A percentile compares a stretch with the other conserved stretches of the same genome.
Conservation (phyloP, 176 grass and related monocot genomes). For the Pontederia paniculata region DNA sequence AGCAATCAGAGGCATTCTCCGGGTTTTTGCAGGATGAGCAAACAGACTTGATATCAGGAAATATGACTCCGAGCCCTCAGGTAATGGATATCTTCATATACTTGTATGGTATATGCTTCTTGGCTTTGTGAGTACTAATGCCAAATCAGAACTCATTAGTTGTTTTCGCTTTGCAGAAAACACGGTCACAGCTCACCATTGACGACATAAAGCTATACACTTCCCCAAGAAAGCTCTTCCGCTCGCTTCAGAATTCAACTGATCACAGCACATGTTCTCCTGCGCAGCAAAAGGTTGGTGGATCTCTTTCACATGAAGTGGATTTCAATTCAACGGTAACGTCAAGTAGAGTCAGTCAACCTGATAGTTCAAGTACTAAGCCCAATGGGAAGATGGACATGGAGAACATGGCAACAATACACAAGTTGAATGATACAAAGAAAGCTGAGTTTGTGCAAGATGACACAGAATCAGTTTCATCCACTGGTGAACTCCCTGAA, state of each 20-base stretch:
- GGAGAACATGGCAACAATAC: constrained; percentile 12
- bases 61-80: constrained; percentile 51
- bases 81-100: constrained; percentile 16
- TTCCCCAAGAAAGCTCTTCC: constrained; percentile 60
- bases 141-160: neutral
- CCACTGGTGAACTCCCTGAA: constrained; percentile 23
- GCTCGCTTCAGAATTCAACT: constrained; percentile 48
- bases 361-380: constrained; percentile 27
- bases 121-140: neutral
- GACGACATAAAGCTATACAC: constrained; percentile 58
- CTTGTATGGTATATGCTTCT: neutral
- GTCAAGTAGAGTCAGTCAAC: constrained; percentile 19
- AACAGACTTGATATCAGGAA: constrained; percentile 12
- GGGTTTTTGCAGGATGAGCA: constrained; percentile 43
- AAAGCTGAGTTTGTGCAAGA: constrained; percentile 14
- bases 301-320: neutral
- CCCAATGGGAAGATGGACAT: constrained; percentile 19
- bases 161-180: constrained; percentile 27
- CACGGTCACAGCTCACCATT: constrained; percentile 29
- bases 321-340: constrained; percentile 11
- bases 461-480: constrained; percentile 36
- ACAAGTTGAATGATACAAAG: neutral
- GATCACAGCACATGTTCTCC: constrained; percentile 22
- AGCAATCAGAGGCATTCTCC: constrained; percentile 37
- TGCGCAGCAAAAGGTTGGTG: constrained; percentile 8